Evolutionary conservation across 2,329 filamentous ascomycete genomes (phyloP).

Genomic region (Calonectria ilicicola): DNA sequence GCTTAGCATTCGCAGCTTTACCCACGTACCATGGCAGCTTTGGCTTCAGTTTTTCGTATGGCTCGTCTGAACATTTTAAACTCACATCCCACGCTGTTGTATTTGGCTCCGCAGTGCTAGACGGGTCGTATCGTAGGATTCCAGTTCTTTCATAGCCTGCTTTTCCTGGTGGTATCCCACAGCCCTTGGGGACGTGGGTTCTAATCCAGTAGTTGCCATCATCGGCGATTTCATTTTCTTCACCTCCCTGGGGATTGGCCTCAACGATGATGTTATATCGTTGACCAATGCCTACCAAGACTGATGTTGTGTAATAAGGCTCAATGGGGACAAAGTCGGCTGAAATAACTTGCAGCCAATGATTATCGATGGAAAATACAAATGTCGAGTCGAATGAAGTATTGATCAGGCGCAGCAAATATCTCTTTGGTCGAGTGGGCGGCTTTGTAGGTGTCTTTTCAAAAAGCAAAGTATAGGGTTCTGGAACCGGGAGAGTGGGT

Average conservation of each 20-base stretch:
- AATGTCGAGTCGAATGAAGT: constrained; percentile 36
- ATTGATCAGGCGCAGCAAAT: constrained; percentile 36
- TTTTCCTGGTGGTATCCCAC: constrained; percentile 4
- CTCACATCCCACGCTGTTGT: constrained; percentile 16
- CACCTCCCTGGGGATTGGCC: constrained; percentile 22
- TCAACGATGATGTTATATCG: constrained; percentile 36
- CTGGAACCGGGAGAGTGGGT: constrained; percentile 1
- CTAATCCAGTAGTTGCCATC: constrained; percentile 41
- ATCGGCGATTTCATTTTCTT: constrained; percentile 4
- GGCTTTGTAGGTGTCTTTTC: constrained; percentile 36
- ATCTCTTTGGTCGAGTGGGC: constrained; percentile 25
- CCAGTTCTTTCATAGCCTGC: constrained; percentile 32
- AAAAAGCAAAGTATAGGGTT: constrained; percentile 30
- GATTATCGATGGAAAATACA: constrained; percentile 39
- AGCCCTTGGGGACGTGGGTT: constrained; percentile 23
- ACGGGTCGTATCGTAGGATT: constrained; percentile 28
- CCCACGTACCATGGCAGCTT: constrained; percentile 38
- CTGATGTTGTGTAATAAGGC: constrained; percentile 26
- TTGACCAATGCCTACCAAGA: constrained; percentile 36
- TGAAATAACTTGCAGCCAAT: constrained; percentile 30
- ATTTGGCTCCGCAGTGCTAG: not conserved
- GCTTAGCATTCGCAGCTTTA: constrained; percentile 27
- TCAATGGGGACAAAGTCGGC: constrained; percentile 37
- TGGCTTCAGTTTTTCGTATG: constrained; percentile 25
- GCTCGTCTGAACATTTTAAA: constrained; percentile 31